Base-by-base conservation (phyloP, 371 early-diverging fungal species). In the Apophysomyces ossiformis region DNA sequence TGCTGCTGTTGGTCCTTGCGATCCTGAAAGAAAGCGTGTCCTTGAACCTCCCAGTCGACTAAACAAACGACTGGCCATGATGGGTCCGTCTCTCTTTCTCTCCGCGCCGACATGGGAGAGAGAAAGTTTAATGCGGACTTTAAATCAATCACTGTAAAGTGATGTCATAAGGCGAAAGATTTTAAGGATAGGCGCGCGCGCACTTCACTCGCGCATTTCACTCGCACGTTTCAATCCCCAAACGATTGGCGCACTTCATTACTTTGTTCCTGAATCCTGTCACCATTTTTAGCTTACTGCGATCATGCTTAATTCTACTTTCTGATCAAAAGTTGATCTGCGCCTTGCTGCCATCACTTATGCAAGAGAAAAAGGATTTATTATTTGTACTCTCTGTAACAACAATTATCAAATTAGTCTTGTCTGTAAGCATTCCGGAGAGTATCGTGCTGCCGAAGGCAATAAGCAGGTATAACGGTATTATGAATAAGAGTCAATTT, bases 11-110 rank as follows among this genome's bases (percentile, higher is more conserved):
- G 54, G 54, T 21, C 21, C 9, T 50, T 26, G 54, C 21, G 54
- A 21, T n/a, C 8, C 21, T 50, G 41, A 8, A 41, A 41, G 41
- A 0, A 50, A 21, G n/a, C 32, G 32, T 26, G 54, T 50, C 21
- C 54, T 50, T 50, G 54, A 16, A 21, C 54, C 32, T 2, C 32
- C 54, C 21, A 50, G 54, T 6, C 54, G 54, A 50, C 54, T 50
- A 50, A 50, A 50, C 54, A 50, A 50, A 50, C 54, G 54, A 50
- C 54, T 50, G 21, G 54, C 54, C 54, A 50, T 50, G 54, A 18
- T 47, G 41, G 47, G 54, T 50, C 21, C 21, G 54, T 50, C 54
- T 50, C 9, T 50, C 21, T 47, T 50, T 50, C 21, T 50, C 21
- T 21, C 54, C 16, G 54, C 54, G 21, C 16, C 16, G 32, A 26